Percentiles rank a stretch among this genome's conserved stretches.
Evolutionary conservation across 148 eudicot species (phyloP).

Genomic region (Tetragonia tetragonoides): DNA sequence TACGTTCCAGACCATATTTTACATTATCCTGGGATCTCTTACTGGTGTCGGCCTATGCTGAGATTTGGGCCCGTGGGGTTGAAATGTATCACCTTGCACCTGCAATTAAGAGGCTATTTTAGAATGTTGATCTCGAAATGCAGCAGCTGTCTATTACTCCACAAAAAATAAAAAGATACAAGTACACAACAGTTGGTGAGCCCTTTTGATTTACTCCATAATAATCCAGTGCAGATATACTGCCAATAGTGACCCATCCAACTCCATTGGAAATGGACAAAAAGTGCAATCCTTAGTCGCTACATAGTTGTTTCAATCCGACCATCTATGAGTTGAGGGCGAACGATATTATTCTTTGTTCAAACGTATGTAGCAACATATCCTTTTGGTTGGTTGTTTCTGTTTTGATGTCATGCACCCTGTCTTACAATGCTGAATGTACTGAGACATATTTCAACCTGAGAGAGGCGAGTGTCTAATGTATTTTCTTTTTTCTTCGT

Average conservation of each 20-base stretch:
- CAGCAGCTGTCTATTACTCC: background rate
- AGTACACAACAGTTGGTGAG: background rate
- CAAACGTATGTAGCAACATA: background rate
- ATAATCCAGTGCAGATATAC: background rate
- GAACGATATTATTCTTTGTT: too few relatives aligned
- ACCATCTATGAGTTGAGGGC: too few relatives aligned
- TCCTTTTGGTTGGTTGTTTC: background rate
- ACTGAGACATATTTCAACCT: background rate
- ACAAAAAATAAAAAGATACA: background rate
- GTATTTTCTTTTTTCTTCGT: slow-evolving; percentile 4
- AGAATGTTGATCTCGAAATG: background rate
- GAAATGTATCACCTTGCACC: background rate
- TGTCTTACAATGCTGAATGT: slow-evolving; percentile 4
- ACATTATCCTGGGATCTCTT: too few relatives aligned
- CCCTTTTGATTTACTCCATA: background rate
- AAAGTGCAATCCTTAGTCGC: background rate
- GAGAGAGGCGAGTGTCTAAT: background rate
- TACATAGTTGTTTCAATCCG: too few relatives aligned
- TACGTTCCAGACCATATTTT: background rate
- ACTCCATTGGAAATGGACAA: background rate
- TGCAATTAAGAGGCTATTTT: background rate
- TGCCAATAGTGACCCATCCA: background rate
- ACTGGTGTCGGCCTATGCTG: background rate
- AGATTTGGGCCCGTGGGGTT: background rate
- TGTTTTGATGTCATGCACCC: background rate